phyloP scores from a whole-genome alignment of 2,329 filamentous ascomycete species.

The Rhynchosporium secalis region DNA sequence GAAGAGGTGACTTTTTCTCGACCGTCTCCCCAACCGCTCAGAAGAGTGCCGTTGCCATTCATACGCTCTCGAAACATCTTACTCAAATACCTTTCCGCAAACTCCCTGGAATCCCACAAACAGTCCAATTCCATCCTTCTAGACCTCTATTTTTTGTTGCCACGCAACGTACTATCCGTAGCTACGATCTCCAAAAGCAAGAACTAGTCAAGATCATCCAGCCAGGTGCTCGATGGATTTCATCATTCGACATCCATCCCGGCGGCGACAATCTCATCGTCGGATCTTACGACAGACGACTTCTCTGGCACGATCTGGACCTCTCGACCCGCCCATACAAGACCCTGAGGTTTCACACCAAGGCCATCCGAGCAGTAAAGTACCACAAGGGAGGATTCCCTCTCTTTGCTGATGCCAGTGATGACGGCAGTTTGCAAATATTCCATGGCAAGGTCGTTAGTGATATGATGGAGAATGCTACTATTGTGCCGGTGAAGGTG shows the following conservation, averaged over 20 bases:
- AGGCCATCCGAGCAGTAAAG: constrained; percentile 85
- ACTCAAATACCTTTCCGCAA: constrained; percentile 92
- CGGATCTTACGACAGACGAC: constrained; percentile 87
- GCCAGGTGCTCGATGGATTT: constrained; percentile 93
- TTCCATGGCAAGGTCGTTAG: constrained; percentile 96
- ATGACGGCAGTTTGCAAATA: constrained; percentile 91
- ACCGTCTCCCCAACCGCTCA: constrained; percentile 83
- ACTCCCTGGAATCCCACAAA: constrained; percentile 73
- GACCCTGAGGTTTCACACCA: constrained; percentile 90
- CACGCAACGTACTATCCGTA: constrained; percentile 87
- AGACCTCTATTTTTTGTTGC: constrained; percentile 94
- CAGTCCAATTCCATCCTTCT: constrained; percentile 90
- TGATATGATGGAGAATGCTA: constrained; percentile 94
- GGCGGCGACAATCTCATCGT: constrained; percentile 93
- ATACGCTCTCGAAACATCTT: constrained; percentile 91
- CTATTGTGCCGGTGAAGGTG: constrained; percentile 94
- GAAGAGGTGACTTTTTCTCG: constrained; percentile 89
- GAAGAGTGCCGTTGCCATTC: constrained; percentile 82
- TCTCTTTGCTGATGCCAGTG: constrained; percentile 90
- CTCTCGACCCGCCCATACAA: constrained; percentile 90
- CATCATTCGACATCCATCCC: constrained; percentile 88
- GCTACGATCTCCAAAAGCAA: constrained; percentile 90
- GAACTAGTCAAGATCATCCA: constrained; percentile 91
- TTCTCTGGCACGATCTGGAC: constrained; percentile 97
- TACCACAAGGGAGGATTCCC: constrained; percentile 80